A percentile compares a stretch with the other conserved stretches of the same genome.
phyloP scores from a whole-genome alignment of 805 yeast genomes.

The Zygosaccharomyces gambellarensis region DNA sequence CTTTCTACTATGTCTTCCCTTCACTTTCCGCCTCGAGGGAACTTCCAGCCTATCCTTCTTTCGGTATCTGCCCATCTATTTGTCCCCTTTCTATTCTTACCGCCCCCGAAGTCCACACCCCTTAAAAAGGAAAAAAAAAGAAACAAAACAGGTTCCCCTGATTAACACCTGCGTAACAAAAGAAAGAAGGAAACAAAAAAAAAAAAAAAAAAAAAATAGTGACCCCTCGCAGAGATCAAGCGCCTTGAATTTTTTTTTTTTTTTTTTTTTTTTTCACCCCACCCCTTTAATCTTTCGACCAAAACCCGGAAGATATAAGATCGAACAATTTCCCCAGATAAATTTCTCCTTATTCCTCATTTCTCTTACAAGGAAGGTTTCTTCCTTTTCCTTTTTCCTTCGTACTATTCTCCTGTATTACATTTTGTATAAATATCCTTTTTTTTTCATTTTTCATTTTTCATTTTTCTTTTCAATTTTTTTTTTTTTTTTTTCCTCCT shows the following conservation, averaged over 20 bases:
- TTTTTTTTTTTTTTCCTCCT: background rate
- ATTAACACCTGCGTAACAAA: slow-evolving; percentile 1
- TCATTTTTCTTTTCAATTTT: background rate
- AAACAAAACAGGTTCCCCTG: background rate
- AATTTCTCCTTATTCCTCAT: background rate
- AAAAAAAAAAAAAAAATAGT: background rate
- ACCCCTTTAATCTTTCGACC: background rate
- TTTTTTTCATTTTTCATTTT: background rate
- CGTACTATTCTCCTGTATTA: background rate
- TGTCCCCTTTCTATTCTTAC: background rate
- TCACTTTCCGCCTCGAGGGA: no score
- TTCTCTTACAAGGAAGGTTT: background rate
- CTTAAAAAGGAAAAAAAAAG: background rate
- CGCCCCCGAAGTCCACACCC: background rate
- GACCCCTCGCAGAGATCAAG: background rate
- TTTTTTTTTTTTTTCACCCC: background rate
- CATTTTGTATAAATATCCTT: background rate
- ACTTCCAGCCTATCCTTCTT: background rate
- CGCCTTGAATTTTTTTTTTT: background rate
- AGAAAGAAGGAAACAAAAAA: background rate
- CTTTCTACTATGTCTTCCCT: no score
- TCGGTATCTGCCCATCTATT: background rate
- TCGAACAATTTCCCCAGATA: slow-evolving; percentile 4
- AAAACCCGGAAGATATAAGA: slow-evolving; percentile 2
- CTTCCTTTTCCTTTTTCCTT: background rate